phyloP scores from a whole-genome alignment of 2,329 filamentous ascomycete species.

The Endocalyx cinctus region DNA sequence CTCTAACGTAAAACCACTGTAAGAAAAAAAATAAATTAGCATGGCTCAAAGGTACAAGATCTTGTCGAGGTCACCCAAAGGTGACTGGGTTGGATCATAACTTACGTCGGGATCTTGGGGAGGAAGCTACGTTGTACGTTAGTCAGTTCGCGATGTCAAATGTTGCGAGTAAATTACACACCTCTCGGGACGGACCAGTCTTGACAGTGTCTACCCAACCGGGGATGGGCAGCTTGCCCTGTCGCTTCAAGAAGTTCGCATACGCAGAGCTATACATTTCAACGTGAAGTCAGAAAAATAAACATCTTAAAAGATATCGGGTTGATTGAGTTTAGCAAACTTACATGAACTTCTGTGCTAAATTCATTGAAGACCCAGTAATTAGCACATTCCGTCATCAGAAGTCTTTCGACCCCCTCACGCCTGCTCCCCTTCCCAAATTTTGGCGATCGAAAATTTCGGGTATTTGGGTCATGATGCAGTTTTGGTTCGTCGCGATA shows the following conservation, averaged over 20 bases:
- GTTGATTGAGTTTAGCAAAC: too few relatives aligned
- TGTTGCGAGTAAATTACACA: constrained; percentile 37
- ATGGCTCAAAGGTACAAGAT: neutral
- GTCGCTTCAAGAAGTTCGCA: constrained; percentile 85
- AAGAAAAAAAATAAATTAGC: neutral
- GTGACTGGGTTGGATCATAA: neutral
- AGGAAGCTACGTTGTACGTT: too few relatives aligned
- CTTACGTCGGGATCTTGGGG: neutral
- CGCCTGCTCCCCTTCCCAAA: constrained; percentile 61
- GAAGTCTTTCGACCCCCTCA: constrained; percentile 70
- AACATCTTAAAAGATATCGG: too few relatives aligned
- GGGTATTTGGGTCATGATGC: constrained; percentile 4
- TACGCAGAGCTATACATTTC: too few relatives aligned
- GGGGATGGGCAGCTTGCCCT: constrained; percentile 88
- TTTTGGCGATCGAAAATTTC: constrained; percentile 6
- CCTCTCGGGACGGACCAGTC: constrained; percentile 93
- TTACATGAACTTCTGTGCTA: constrained; percentile 86
- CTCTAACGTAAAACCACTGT: constrained; percentile 92
- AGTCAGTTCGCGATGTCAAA: too few relatives aligned
- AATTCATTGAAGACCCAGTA: constrained; percentile 35
- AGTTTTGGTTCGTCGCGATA: constrained; percentile 2
- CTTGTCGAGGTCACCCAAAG: too few relatives aligned
- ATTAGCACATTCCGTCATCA: constrained; percentile 73
- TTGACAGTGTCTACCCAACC: constrained; percentile 99
- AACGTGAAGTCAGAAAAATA: too few relatives aligned